Evolutionary conservation across 352 stramenopile species (phyloP).

Genomic region (Pythium aquatile): DNA sequence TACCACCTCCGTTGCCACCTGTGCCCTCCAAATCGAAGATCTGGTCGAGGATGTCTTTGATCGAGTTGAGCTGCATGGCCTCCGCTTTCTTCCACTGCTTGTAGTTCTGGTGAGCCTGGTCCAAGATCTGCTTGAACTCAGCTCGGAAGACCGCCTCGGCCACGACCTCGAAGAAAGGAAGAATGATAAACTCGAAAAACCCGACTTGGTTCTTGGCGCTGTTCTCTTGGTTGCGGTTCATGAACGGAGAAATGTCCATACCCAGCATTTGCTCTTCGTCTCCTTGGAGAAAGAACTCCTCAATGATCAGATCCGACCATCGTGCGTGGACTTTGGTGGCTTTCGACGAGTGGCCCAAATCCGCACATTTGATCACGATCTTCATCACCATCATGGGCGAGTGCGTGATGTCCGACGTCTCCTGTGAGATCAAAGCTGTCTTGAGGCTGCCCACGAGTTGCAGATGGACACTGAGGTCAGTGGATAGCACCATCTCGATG

Average conservation of each 20-base stretch:
- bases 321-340: constrained; percentile 71
- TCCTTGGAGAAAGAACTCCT: constrained; percentile 95
- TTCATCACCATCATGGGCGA: constrained; percentile 86
- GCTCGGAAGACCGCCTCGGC: constrained; percentile 69
- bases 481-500: constrained; percentile 86
- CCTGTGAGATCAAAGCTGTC: constrained; percentile 76
- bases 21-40: constrained; percentile 54
- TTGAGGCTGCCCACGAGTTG: constrained; percentile 80
- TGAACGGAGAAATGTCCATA: constrained; percentile 91
- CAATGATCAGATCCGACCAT: constrained; percentile 91
- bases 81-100: constrained; percentile 82
- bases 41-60: constrained; percentile 82
- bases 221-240: constrained; percentile 90
- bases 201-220: constrained; percentile 82
- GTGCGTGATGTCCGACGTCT: constrained; percentile 67
- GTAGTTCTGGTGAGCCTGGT: constrained; percentile 82
- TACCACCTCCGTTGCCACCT: not conserved
- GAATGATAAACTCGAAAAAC: constrained; percentile 86
- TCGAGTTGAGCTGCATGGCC: constrained; percentile 77
- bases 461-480: constrained; percentile 77
- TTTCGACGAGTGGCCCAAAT: constrained; percentile 93
- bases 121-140: constrained; percentile 79
- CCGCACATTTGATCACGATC: constrained; percentile 88
- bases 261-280: constrained; percentile 90
- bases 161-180: constrained; percentile 81